These are phyloP conservation scores for Neonectria punicea DNA, from an alignment of 2,329 filamentous ascomycete species.

Conservation along the genomic window DNA sequence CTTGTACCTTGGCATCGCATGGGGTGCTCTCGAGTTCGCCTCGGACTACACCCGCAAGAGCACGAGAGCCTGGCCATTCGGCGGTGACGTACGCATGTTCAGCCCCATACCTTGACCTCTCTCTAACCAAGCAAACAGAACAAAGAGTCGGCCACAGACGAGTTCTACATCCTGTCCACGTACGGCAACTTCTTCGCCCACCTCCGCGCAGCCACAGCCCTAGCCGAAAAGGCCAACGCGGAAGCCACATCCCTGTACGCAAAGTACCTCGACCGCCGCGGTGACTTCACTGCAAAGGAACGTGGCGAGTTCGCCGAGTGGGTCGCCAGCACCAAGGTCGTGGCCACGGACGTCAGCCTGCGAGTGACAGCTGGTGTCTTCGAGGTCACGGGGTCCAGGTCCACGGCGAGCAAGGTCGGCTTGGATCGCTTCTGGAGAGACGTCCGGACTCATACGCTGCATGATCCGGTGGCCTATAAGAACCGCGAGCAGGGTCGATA, in stretches of 20 bases:
- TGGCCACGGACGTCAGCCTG: conserved; percentile 69
- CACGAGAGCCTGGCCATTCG: conserved; percentile 72
- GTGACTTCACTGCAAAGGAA: conserved; percentile 58
- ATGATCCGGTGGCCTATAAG: conserved; percentile 76
- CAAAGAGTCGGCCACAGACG: conserved; percentile 68
- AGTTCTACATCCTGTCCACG: conserved; percentile 72
- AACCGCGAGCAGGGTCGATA: conserved; percentile 70
- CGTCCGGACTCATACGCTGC: conserved; percentile 71
- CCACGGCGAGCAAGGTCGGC: conserved; percentile 67
- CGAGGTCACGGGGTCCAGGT: conserved; percentile 69
- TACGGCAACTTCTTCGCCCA: conserved; percentile 74
- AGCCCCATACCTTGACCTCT: rapidly evolving
- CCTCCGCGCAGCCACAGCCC: conserved; percentile 66
- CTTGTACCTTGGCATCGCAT: conserved; percentile 72
- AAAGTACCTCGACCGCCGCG: conserved; percentile 50
- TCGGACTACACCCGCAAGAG: conserved; percentile 64
- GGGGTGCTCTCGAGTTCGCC: conserved; percentile 66
- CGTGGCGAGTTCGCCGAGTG: conserved; percentile 71
- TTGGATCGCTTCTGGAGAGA: conserved; percentile 75
- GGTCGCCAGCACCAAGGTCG: conserved; percentile 71
- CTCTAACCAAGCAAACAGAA: conserved; percentile 45
- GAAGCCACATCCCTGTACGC: conserved; percentile 60
- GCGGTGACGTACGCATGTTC: conserved; percentile 61
- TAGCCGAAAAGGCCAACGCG: conserved; percentile 66
- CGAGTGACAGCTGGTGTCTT: conserved; percentile 70